phyloP scores from a whole-genome alignment of 768 basidiomycete species.

The Rhodosporidiobolus sp. region DNA sequence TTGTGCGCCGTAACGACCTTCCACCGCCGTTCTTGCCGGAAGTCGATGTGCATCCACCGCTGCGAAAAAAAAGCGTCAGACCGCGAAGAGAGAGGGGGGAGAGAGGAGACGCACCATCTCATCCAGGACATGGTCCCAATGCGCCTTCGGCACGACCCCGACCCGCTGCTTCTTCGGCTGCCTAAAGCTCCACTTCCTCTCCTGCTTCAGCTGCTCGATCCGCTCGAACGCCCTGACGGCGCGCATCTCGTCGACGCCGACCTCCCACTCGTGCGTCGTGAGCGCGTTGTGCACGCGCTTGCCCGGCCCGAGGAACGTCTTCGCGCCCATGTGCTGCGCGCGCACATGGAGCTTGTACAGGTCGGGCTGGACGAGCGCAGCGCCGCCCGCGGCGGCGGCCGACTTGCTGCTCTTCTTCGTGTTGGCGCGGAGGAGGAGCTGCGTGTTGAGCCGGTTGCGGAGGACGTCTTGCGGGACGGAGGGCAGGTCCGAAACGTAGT shows the following conservation, averaged over 20 bases:
- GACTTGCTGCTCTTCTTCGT: constrained; percentile 36
- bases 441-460: constrained; percentile 22
- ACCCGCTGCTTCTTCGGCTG: constrained; percentile 92
- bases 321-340: constrained; percentile 33
- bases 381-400: neutral
- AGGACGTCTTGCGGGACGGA: constrained; percentile 21
- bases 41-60: constrained; percentile 97
- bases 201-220: constrained; percentile 75
- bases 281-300: constrained; percentile 36
- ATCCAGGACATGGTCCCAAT: constrained; percentile 94
- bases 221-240: constrained; percentile 63
- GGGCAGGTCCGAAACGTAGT: constrained; percentile 17
- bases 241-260: constrained; percentile 40
- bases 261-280: constrained; percentile 31
- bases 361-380: constrained; percentile 26
- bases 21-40: constrained; percentile 90
- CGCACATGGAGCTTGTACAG: constrained; percentile 38
- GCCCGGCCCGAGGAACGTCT: constrained; percentile 26
- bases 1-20: constrained; percentile 80
- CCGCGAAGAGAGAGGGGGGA: constrained; percentile 8
- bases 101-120: constrained; percentile 71
- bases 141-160: constrained; percentile 72
- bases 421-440: constrained; percentile 14
- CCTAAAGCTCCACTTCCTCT: constrained; percentile 81
- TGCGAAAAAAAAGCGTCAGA: constrained; percentile 44